A percentile compares a stretch with the other conserved stretches of the same genome.
These are phyloP conservation scores for Pleurotus platypus DNA, from an alignment of 768 basidiomycete genomes.

Conservation along the genomic window DNA sequence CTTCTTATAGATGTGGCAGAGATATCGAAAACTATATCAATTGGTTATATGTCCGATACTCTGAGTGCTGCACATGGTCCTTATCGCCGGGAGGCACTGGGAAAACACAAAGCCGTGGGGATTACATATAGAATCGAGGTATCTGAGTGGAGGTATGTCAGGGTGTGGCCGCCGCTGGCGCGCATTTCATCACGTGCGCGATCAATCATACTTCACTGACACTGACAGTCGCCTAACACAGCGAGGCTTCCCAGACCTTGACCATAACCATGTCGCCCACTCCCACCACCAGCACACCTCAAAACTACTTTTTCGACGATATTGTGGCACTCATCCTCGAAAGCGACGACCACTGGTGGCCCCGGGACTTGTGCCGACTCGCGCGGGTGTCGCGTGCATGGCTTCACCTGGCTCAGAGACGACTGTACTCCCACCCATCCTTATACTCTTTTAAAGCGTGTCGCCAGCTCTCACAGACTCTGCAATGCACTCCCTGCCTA, in stretches of 20 bases:
- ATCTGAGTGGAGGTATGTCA: too few relatives aligned
- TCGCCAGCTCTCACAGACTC: slow-evolving; percentile 35
- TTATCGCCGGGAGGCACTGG: not conserved
- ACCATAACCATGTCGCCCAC: not conserved
- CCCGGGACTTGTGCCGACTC: slow-evolving; percentile 43
- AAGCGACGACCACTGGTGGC: slow-evolving; percentile 49
- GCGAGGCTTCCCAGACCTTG: too few relatives aligned
- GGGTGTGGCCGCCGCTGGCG: too few relatives aligned
- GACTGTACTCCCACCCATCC: slow-evolving; percentile 41
- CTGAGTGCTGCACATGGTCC: slow-evolving; percentile 1
- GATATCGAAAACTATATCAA: too few relatives aligned
- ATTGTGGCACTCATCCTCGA: slow-evolving; percentile 52
- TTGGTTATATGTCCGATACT: too few relatives aligned
- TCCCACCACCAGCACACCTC: not conserved
- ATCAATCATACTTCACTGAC: too few relatives aligned
- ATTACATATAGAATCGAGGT: too few relatives aligned
- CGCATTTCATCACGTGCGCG: too few relatives aligned
- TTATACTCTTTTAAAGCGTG: slow-evolving; percentile 39
- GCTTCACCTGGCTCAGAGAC: slow-evolving; percentile 38
- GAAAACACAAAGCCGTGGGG: not conserved
- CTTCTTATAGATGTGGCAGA: too few relatives aligned
- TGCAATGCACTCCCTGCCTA: slow-evolving; percentile 33
- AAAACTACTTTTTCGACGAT: slow-evolving; percentile 40
- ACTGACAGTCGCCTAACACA: too few relatives aligned
- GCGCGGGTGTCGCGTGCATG: slow-evolving; percentile 47